A percentile compares a stretch with the other conserved stretches of the same genome.
Evolutionary conservation across 805 yeast species (phyloP).

Genomic region (Huiozyma naganishii): DNA sequence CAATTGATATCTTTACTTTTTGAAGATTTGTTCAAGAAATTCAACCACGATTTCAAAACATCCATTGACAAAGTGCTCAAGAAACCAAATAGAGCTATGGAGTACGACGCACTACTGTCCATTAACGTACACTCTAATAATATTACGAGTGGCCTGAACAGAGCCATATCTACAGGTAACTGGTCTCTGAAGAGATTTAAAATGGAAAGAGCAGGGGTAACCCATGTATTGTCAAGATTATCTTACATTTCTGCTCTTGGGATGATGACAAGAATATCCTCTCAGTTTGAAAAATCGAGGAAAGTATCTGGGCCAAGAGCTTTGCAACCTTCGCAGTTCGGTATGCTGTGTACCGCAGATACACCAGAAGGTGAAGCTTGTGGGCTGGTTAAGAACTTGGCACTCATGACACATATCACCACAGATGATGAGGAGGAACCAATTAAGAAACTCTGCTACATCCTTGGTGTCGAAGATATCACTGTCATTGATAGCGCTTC

Average conservation of each 20-base stretch:
- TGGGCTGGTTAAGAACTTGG: conserved; percentile 94
- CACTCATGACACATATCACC: conserved; percentile 96
- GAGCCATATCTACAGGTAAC: conserved; percentile 97
- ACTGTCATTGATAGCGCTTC: conserved; percentile 72
- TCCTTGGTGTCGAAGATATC: conserved; percentile 85
- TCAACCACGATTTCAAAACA: conserved; percentile 88
- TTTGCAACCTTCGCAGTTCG: conserved; percentile 96
- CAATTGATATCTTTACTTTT: conserved; percentile 89
- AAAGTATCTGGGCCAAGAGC: conserved; percentile 99
- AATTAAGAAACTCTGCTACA: conserved; percentile 59
- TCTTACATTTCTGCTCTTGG: conserved; percentile 93
- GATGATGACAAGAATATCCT: conserved; percentile 98
- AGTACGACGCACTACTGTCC: conserved; percentile 84
- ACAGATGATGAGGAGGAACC: conserved; percentile 97
- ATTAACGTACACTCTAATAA: conserved; percentile 87
- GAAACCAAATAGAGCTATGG: conserved; percentile 89
- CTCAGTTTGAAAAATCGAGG: conserved; percentile 97
- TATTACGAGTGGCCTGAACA: conserved; percentile 85
- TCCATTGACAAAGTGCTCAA: conserved; percentile 88
- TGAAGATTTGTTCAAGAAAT: conserved; percentile 94
- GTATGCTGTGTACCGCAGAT: conserved; percentile 97
- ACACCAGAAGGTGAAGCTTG: conserved; percentile 99
- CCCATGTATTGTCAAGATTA: conserved; percentile 85
- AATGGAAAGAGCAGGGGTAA: conserved; percentile 99
- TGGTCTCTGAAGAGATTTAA: conserved; percentile 98